These are phyloP conservation scores for Plantago major DNA, from an alignment of 257 asterid genomes.

Conservation along the genomic window DNA sequence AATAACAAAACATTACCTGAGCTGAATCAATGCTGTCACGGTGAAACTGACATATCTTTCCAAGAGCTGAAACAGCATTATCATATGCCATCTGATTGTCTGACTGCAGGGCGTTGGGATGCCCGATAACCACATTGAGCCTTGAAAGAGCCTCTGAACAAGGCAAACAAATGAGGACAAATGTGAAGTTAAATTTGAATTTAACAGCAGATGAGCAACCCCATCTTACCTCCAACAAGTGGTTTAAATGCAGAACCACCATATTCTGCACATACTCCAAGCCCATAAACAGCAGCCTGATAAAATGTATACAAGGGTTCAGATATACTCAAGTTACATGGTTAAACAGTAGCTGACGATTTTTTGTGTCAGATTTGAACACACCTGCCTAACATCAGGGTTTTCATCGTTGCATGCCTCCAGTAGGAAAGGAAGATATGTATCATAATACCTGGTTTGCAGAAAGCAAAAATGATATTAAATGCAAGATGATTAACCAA, in stretches of 20 bases:
- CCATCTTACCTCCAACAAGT: slow-evolving; percentile 72
- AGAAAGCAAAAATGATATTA: slow-evolving; percentile 12
- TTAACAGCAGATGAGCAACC: slow-evolving; percentile 12
- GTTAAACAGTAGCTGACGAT: slow-evolving; percentile 1
- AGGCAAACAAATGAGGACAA: slow-evolving; percentile 16
- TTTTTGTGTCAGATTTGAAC: slow-evolving; percentile 7
- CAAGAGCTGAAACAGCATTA: slow-evolving; percentile 94
- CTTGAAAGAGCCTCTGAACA: slow-evolving; percentile 84
- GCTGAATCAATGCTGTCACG: slow-evolving; percentile 88
- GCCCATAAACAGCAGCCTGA: slow-evolving; percentile 98
- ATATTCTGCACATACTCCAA: slow-evolving; percentile 91
- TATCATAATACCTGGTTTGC: slow-evolving; percentile 72
- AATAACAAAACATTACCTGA: slow-evolving; percentile 46
- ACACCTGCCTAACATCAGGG: slow-evolving; percentile 93
- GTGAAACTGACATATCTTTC: slow-evolving; percentile 89
- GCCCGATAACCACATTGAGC: slow-evolving; percentile 72
- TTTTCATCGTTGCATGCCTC: slow-evolving; percentile 96
- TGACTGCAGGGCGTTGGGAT: slow-evolving; percentile 61
- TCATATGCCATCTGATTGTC: slow-evolving; percentile 94
- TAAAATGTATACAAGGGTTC: slow-evolving; percentile 19
- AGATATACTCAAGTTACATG: slow-evolving; percentile 17
- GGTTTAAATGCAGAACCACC: slow-evolving; percentile 85
- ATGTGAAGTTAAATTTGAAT: slow-evolving; percentile 1
- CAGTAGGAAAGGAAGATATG: slow-evolving; percentile 89
- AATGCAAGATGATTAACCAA: slow-evolving; percentile 16